Percentiles rank a stretch among this genome's conserved stretches.
Evolutionary conservation across 129 eudicot genomes (phyloP).

Genomic region (Tagetes patula): DNA sequence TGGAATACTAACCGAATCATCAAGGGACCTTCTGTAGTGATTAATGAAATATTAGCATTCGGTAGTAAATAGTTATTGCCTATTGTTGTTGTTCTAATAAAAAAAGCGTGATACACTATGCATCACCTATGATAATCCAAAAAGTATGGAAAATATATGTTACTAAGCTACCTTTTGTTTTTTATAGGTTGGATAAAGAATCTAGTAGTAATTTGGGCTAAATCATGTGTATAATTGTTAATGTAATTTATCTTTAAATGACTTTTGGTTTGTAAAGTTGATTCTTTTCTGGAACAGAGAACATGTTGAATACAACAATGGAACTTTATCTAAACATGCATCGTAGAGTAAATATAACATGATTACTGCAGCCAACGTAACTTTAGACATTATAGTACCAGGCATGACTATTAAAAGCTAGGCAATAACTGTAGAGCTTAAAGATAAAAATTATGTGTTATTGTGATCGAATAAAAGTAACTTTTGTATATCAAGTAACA

Average conservation of each 20-base stretch:
- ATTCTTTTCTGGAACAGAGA: not conserved
- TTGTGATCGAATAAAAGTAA: not conserved
- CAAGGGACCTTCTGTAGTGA: not conserved
- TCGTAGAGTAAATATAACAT: not conserved
- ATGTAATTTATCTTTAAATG: not conserved
- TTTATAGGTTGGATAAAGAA: not conserved
- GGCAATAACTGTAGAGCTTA: not conserved
- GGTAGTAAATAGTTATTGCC: not conserved
- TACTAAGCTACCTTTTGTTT: not conserved
- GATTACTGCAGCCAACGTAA: constrained; percentile 5
- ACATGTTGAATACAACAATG: not conserved
- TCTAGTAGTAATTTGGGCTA: not conserved
- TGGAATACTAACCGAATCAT: not conserved
- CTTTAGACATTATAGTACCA: not conserved
- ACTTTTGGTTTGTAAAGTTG: constrained; percentile 4
- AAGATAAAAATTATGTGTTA: not conserved
- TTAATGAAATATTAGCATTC: not conserved
- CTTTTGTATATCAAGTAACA: not conserved
- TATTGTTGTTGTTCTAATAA: not conserved
- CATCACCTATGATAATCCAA: not conserved
- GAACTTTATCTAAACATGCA: not conserved
- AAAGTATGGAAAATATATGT: not conserved
- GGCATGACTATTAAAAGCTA: constrained; percentile 1
- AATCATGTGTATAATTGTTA: constrained; percentile 1
- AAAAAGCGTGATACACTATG: not conserved